Evolutionary conservation across 148 eudicot species (phyloP).

Genomic region (Persicaria tinctoria): DNA sequence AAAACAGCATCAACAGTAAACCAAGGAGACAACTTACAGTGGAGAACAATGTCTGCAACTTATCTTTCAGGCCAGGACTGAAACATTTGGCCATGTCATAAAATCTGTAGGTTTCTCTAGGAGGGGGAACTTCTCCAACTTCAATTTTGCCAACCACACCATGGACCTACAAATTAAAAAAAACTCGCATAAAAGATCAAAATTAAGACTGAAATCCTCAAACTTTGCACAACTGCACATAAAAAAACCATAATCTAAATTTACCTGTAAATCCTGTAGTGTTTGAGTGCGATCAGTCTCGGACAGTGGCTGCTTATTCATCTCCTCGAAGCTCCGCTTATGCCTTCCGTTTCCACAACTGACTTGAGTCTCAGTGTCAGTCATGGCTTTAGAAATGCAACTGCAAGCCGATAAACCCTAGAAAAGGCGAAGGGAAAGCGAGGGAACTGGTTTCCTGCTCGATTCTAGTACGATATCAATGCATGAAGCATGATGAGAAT

Average conservation of each 20-base stretch:
- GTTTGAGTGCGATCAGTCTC: conserved; percentile 10
- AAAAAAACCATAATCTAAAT: not conserved
- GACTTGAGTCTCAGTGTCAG: not conserved
- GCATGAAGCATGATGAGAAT: conserved; percentile 2
- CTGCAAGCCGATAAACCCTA: not conserved
- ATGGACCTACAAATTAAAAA: conserved; percentile 26
- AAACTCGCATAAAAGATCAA: conserved; percentile 7
- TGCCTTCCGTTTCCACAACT: not conserved
- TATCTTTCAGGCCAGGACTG: conserved; percentile 27
- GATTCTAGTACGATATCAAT: conserved; percentile 5
- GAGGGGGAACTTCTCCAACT: conserved; percentile 32
- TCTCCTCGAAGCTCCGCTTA: conserved; percentile 12
- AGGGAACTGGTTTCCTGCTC: not conserved
- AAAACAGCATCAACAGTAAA: not conserved
- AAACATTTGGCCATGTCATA: conserved; percentile 29
- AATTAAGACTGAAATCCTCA: not conserved
- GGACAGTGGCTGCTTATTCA: not conserved
- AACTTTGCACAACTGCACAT: not conserved
- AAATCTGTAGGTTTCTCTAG: conserved; percentile 27
- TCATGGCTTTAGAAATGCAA: not conserved
- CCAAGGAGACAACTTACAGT: conserved; percentile 28
- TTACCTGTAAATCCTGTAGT: conserved; percentile 51
- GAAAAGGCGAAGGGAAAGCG: not conserved
- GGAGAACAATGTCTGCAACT: conserved; percentile 30
- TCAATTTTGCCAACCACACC: conserved; percentile 31